phyloP scores from a whole-genome alignment of 2,329 filamentous ascomycete species.

The Alternaria metachromatica region DNA sequence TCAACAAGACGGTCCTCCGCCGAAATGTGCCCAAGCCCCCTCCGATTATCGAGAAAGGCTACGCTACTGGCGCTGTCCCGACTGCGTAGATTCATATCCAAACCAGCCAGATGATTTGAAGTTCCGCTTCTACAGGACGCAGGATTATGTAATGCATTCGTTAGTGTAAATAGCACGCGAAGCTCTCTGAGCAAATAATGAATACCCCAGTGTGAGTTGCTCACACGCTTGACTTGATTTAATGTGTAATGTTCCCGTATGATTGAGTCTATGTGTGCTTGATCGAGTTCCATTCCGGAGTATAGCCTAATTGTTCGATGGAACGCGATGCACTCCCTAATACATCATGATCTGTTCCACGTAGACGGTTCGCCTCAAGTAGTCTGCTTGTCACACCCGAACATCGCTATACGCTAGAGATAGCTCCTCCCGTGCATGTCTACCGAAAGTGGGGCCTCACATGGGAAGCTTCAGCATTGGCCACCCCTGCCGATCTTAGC shows the following conservation, averaged over 20 bases:
- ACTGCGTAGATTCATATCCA: not conserved
- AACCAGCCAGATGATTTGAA: not conserved
- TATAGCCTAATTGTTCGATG: not conserved
- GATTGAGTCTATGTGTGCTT: not conserved
- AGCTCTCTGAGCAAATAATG: not conserved
- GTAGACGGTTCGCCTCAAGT: not conserved
- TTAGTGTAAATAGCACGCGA: not conserved
- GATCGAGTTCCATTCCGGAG: not conserved
- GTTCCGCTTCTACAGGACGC: too few relatives aligned
- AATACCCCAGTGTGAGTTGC: not conserved
- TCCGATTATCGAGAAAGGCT: conserved; percentile 46
- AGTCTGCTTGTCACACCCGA: not conserved
- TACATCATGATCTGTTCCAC: too few relatives aligned
- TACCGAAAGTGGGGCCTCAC: not conserved
- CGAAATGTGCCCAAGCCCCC: conserved; percentile 48
- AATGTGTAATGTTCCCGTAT: not conserved
- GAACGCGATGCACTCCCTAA: not conserved
- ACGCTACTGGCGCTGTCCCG: not conserved
- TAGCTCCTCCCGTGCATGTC: not conserved
- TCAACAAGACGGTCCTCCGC: conserved; percentile 50
- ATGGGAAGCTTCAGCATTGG: not conserved
- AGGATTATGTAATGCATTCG: not conserved
- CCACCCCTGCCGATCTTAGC: not conserved
- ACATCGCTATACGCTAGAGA: not conserved
- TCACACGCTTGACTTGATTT: too few relatives aligned